Conservation (phyloP, 2,329 filamentous ascomycete genomes). For the Paecilomyces variotii region DNA sequence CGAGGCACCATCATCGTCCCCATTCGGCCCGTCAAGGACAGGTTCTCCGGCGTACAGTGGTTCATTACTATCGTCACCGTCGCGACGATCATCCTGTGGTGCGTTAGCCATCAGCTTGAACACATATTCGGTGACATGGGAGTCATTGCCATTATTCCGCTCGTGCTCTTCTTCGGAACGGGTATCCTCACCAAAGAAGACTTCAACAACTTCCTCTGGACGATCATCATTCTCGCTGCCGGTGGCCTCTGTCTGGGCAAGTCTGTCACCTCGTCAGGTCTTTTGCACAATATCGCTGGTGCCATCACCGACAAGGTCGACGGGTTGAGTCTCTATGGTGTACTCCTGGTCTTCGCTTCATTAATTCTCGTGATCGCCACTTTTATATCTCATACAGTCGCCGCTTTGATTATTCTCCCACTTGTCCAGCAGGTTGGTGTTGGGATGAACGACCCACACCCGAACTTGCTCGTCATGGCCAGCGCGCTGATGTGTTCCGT, state of each 20-base stretch:
- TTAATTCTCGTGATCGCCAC: conserved; percentile 90
- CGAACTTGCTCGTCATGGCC: conserved; percentile 91
- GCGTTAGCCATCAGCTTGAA: conserved; percentile 81
- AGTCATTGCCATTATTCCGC: conserved; percentile 90
- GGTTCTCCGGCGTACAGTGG: conserved; percentile 81
- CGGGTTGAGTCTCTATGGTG: conserved; percentile 72
- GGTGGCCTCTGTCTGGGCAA: conserved; percentile 89
- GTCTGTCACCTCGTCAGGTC: conserved; percentile 84
- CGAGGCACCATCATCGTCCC: conserved; percentile 82
- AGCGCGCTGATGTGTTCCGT: conserved; percentile 93
- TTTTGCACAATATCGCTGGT: conserved; percentile 79
- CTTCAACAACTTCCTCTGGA: conserved; percentile 99
- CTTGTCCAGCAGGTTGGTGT: conserved; percentile 80
- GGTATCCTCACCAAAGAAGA: conserved; percentile 97
- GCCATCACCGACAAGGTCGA: conserved; percentile 67
- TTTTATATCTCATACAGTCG: conserved; percentile 96
- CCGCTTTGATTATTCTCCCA: conserved; percentile 87
- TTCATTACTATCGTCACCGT: conserved; percentile 83
- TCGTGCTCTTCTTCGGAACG: conserved; percentile 92
- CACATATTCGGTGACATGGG: conserved; percentile 93
- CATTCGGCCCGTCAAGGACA: conserved; percentile 81
- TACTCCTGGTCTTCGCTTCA: conserved; percentile 74
- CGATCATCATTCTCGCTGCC: conserved; percentile 95
- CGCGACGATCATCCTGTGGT: conserved; percentile 83
- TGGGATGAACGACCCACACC: conserved; percentile 80